Conservation (phyloP, 2,329 filamentous ascomycete species). For the Paecilomyces fulvus region DNA sequence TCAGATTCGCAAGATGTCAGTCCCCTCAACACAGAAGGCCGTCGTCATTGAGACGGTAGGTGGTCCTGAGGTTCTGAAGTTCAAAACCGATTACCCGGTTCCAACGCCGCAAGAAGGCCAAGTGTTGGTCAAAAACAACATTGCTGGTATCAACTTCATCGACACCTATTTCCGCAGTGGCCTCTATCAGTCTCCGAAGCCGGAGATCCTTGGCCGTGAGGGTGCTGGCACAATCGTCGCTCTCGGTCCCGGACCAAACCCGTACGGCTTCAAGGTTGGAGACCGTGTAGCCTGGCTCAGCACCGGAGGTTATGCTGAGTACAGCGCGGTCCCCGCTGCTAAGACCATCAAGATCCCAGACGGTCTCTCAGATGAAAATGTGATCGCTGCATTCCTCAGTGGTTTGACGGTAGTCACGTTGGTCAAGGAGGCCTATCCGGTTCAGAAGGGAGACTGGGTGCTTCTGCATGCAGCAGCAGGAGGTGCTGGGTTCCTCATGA, state of each 20-base stretch:
- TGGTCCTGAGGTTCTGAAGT: slow-evolving; percentile 62
- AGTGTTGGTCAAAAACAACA: slow-evolving; percentile 72
- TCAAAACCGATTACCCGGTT: slow-evolving; percentile 62
- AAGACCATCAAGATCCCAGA: slow-evolving; percentile 57
- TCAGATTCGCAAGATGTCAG: slow-evolving; percentile 35
- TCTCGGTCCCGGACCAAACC: slow-evolving; percentile 43
- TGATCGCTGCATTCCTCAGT: slow-evolving; percentile 65
- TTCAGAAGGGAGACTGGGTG: slow-evolving; percentile 69
- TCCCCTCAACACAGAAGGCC: slow-evolving; percentile 64
- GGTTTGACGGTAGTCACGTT: slow-evolving; percentile 76
- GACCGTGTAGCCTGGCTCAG: slow-evolving; percentile 65
- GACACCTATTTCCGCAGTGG: slow-evolving; percentile 87
- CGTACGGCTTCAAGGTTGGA: slow-evolving; percentile 53
- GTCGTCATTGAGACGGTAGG: slow-evolving; percentile 65
- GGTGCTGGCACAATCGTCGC: slow-evolving; percentile 63
- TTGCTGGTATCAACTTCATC: slow-evolving; percentile 78
- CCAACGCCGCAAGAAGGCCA: slow-evolving; percentile 61
- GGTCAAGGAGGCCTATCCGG: slow-evolving; percentile 61
- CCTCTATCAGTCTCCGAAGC: slow-evolving; percentile 64
- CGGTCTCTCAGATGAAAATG: slow-evolving; percentile 51
- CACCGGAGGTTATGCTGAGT: slow-evolving; percentile 50
- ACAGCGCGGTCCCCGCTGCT: slow-evolving; percentile 44
- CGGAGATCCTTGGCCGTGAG: slow-evolving; percentile 72
- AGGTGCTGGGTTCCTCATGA: slow-evolving; percentile 67
- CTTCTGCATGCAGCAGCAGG: slow-evolving; percentile 81